Conservation (phyloP, 495 filamentous ascomycete species). For the Aspergillus nidulans region DNA sequence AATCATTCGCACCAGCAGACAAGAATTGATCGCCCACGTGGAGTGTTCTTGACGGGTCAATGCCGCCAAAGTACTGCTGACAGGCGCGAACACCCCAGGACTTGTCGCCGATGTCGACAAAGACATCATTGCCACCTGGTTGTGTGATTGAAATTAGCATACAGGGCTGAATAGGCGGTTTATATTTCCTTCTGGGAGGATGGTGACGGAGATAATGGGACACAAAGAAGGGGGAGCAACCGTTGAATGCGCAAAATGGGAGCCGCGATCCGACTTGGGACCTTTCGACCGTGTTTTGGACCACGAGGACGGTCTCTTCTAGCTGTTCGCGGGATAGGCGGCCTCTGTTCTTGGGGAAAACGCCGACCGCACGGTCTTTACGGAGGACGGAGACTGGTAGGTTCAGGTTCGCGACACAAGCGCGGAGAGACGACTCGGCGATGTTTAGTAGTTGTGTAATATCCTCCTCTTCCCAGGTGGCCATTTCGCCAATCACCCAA, state of each 20-base stretch:
- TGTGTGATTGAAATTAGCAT: not conserved
- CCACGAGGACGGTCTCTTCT: slow-evolving; percentile 92
- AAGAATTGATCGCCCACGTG: slow-evolving; percentile 97
- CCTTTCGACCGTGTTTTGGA: slow-evolving; percentile 85
- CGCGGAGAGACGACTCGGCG: slow-evolving; percentile 74
- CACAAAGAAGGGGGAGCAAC: slow-evolving; percentile 23
- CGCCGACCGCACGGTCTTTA: slow-evolving; percentile 92
- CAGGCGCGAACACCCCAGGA: slow-evolving; percentile 88
- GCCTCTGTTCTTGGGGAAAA: slow-evolving; percentile 55
- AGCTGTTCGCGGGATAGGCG: slow-evolving; percentile 82
- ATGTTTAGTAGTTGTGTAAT: slow-evolving; percentile 77
- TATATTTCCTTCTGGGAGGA: not conserved
- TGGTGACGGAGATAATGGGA: not conserved
- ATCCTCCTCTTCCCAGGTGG: slow-evolving; percentile 71
- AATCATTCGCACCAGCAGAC: slow-evolving; percentile 92
- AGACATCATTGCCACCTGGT: slow-evolving; percentile 82
- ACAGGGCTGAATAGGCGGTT: not conserved
- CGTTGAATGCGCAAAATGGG: slow-evolving; percentile 98
- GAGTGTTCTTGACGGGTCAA: slow-evolving; percentile 60
- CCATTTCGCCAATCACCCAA: slow-evolving; percentile 89
- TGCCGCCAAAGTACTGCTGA: slow-evolving; percentile 83
- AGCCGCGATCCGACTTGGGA: slow-evolving; percentile 63
- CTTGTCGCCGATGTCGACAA: slow-evolving; percentile 99
- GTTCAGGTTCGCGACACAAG: slow-evolving; percentile 71
- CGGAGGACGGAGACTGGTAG: slow-evolving; percentile 74